Percentiles rank a stretch among this genome's conserved stretches.
Conservation (phyloP, 257 asterid genomes). For the Asclepias syriaca region DNA sequence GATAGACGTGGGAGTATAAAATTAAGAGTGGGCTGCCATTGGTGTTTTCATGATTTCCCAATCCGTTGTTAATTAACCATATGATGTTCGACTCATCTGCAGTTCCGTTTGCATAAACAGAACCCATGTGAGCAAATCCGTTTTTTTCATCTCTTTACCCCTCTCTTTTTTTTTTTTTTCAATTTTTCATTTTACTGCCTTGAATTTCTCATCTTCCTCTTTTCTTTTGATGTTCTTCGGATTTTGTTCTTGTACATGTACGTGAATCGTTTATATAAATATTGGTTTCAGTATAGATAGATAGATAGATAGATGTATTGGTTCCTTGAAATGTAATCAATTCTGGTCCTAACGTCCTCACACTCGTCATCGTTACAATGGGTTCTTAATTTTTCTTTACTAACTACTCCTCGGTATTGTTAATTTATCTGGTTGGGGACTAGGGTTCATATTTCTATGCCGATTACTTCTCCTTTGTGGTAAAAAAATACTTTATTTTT, state of each 20-base stretch:
- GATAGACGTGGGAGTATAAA: not conserved
- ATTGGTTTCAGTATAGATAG: not conserved
- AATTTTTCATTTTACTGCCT: not conserved
- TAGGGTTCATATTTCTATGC: conserved; percentile 39
- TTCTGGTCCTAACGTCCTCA: conserved; percentile 25
- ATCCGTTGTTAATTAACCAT: not conserved
- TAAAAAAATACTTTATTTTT: not conserved
- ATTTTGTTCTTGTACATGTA: not conserved
- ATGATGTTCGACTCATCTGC: not conserved
- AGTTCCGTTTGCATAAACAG: conserved; percentile 28
- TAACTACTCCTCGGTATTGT: conserved; percentile 22
- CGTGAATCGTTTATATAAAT: conserved; percentile 3
- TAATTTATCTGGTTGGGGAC: conserved; percentile 14
- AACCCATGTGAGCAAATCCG: conserved; percentile 54
- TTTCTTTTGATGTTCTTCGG: not conserved
- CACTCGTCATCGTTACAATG: conserved; percentile 37
- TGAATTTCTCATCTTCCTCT: not conserved
- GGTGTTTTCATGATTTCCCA: not conserved
- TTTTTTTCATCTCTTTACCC: conserved; percentile 1
- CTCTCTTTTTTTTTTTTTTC: not conserved
- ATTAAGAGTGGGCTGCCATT: not conserved
- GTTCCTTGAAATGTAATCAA: conserved; percentile 23
- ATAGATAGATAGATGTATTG: not conserved
- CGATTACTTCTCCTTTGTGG: conserved; percentile 11
- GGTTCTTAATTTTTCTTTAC: conserved; percentile 35